Base-by-base conservation (phyloP, 1,284 basidiomycete genomes). In the Exsudoporus floridanus region DNA sequence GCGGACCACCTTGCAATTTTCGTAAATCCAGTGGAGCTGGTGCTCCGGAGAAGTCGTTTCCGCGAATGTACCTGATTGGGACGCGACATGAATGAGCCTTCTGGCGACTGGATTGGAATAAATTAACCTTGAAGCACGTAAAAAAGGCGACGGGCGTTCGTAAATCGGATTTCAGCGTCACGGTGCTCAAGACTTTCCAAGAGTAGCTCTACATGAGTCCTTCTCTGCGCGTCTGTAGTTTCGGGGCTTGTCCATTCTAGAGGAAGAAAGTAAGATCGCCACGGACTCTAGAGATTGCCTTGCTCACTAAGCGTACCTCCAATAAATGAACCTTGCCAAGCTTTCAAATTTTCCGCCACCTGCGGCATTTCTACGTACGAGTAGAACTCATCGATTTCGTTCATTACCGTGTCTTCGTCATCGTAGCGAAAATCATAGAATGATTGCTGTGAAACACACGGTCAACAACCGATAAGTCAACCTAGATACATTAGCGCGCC, bases 311-410 rank as follows among this genome's bases (percentile, higher is more conserved):
- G 73, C 79, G 60, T 63, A 88, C 91, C 87, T 70, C 83, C 83
- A 34, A 78, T 72, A 66, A 91, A 94, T 38, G 86, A 90, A 39
- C 88, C 88, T 63, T 89, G 83, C 88, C 94, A 98, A 40, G 89
- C 87, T 62, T 85, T 87, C 56, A 92, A 75, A 69, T 94, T 94
- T 77, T 95, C 92, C 4, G 85, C 83, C 14, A 95, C 86, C 68
- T 94, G 90, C 1, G 89, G 85, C 78, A 94, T 93, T 74, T 99
- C 96, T 53, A 96, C 88, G 73, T 98, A 99, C 25, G 94, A 94
- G 73, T 97, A 99, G 74, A 99, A 98, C 73, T 99, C 97, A 59
- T 98, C 92, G 42, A 99, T 88, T 72, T 98, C 97, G 63, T 92
- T 91, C 78, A 95, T 88, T 40, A 98, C 84, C 16, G 90, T 92